phyloP scores from a whole-genome alignment of 2,329 filamentous ascomycete species.

The Chrysoporthe austroafricana region DNA sequence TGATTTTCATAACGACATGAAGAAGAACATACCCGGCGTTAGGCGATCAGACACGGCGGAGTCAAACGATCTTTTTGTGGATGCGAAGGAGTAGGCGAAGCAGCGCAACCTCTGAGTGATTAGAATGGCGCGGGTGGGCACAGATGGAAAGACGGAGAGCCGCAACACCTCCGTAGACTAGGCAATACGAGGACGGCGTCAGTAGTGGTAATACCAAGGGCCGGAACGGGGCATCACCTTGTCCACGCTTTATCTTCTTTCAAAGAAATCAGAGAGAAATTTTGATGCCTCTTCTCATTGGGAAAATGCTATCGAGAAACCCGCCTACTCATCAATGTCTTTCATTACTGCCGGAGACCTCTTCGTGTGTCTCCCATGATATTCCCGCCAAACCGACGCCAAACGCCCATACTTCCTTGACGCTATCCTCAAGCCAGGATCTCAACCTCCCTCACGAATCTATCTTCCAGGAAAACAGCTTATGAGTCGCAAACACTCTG shows the following conservation, averaged over 20 bases:
- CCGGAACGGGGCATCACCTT: background rate
- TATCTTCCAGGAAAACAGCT: background rate
- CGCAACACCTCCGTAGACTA: constrained; percentile 15
- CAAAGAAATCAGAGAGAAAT: background rate
- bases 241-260: constrained; percentile 5
- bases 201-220: constrained; percentile 4
- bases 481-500: background rate
- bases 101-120: background rate
- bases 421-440: background rate
- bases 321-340: background rate
- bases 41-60: constrained; percentile 42
- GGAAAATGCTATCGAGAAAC: background rate
- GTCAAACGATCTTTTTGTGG: constrained; percentile 46
- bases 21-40: constrained; percentile 49
- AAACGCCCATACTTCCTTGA: constrained; percentile 10
- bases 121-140: background rate
- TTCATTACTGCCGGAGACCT: background rate
- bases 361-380: background rate
- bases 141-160: background rate
- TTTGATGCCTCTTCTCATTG: background rate
- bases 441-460: background rate
- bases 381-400: constrained; percentile 11
- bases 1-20: constrained; percentile 60
- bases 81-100: constrained; percentile 38
- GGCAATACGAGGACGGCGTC: constrained; percentile 1